These are phyloP conservation scores for Cadophora luteo-olivacea DNA, from an alignment of 2,329 filamentous ascomycete genomes.

Conservation along the genomic window DNA sequence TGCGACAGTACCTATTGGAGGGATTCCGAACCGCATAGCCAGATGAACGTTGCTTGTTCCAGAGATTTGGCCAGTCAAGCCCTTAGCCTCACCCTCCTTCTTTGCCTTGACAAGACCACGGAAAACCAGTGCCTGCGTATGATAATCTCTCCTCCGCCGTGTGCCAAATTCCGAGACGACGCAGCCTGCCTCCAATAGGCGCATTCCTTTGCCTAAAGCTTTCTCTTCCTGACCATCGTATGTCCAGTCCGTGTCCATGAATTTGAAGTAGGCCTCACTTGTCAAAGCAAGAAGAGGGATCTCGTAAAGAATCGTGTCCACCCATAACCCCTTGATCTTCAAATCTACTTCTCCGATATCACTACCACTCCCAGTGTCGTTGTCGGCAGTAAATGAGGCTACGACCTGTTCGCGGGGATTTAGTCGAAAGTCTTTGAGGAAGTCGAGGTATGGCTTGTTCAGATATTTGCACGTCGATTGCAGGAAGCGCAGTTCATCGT, in stretches of 20 bases:
- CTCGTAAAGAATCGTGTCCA: slow-evolving; percentile 96
- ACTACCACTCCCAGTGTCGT: slow-evolving; percentile 66
- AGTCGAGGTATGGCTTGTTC: slow-evolving; percentile 76
- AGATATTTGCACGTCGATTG: slow-evolving; percentile 82
- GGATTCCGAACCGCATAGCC: slow-evolving; percentile 87
- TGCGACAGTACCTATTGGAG: slow-evolving; percentile 87
- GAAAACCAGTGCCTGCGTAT: slow-evolving; percentile 92
- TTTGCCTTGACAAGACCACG: slow-evolving; percentile 82
- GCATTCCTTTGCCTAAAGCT: slow-evolving; percentile 80
- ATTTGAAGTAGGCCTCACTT: slow-evolving; percentile 97
- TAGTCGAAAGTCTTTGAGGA: slow-evolving; percentile 81
- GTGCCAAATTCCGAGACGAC: slow-evolving; percentile 94
- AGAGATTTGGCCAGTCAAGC: slow-evolving; percentile 74
- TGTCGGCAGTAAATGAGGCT: slow-evolving; percentile 58
- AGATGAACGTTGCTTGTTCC: slow-evolving; percentile 98
- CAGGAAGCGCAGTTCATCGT: slow-evolving; percentile 82
- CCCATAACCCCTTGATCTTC: slow-evolving; percentile 82
- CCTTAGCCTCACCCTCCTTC: slow-evolving; percentile 69
- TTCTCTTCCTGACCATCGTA: slow-evolving; percentile 86
- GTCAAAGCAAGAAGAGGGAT: slow-evolving; percentile 91
- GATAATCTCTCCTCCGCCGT: slow-evolving; percentile 86
- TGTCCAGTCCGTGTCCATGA: slow-evolving; percentile 92
- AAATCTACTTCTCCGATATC: slow-evolving; percentile 79
- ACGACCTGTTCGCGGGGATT: slow-evolving; percentile 81
- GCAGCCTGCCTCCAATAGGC: slow-evolving; percentile 82